These are phyloP conservation scores for Penicillium sp. DNA, from an alignment of 2,329 filamentous ascomycete genomes.

Conservation along the genomic window DNA sequence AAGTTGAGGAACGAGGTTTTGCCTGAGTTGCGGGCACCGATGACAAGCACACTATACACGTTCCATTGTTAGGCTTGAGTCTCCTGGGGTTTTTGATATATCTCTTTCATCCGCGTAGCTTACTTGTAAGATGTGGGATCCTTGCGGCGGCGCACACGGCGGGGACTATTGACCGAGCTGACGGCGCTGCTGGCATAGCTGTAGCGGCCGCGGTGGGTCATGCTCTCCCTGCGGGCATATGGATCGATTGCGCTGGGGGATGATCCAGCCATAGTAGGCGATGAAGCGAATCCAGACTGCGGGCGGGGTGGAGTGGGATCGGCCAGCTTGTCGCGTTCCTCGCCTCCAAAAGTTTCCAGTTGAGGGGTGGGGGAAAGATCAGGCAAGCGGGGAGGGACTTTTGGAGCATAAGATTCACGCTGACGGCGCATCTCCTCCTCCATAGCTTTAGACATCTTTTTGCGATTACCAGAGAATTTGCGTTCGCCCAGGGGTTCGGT, in stretches of 20 bases:
- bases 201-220: conserved; percentile 93
- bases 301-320: conserved; percentile 46
- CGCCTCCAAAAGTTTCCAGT: conserved; percentile 59
- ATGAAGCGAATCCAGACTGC: conserved; percentile 21
- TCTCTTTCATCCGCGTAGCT: conserved; percentile 42
- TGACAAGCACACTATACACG: conserved; percentile 71
- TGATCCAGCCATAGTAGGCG: conserved; percentile 26
- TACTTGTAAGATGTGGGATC: conserved; percentile 98
- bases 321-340: conserved; percentile 60
- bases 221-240: conserved; percentile 83
- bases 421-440: conserved; percentile 55
- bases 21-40: conserved; percentile 81
- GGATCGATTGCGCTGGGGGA: conserved; percentile 58
- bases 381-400: conserved; percentile 56
- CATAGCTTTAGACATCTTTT: conserved; percentile 38
- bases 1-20: conserved; percentile 98
- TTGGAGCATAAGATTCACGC: conserved; percentile 54
- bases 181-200: conserved; percentile 92
- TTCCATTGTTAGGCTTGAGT: neutral
- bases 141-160: conserved; percentile 87
- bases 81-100: too few species aligned
- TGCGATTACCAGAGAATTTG: conserved; percentile 39
- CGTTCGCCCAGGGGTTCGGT: conserved; percentile 58
- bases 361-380: conserved; percentile 46
- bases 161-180: conserved; percentile 88